phyloP scores from a whole-genome alignment of 805 yeast genomes.

The Torulaspora gathmanii region DNA sequence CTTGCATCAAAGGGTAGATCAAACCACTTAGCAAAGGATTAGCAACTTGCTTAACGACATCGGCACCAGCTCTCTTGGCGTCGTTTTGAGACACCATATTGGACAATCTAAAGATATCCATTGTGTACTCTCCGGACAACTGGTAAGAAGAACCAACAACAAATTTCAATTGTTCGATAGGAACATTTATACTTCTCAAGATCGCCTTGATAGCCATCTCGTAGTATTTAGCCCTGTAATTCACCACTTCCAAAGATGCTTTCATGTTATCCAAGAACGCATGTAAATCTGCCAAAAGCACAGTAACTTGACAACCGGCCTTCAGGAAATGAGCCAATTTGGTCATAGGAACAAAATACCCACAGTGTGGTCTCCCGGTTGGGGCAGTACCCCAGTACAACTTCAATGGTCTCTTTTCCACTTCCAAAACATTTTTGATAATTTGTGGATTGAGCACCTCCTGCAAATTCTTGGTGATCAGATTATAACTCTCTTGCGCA shows the following conservation, averaged over 20 bases:
- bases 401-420: constrained; percentile 73
- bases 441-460: constrained; percentile 87
- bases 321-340: constrained; percentile 89
- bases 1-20: constrained; percentile 98
- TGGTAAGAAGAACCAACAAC: constrained; percentile 91
- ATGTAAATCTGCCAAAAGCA: constrained; percentile 89
- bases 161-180: constrained; percentile 81
- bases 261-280: constrained; percentile 98
- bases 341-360: constrained; percentile 97
- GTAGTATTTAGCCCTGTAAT: constrained; percentile 85
- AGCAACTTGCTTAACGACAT: constrained; percentile 95
- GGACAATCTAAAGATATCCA: constrained; percentile 84
- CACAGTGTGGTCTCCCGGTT: constrained; percentile 98
- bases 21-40: constrained; percentile 91
- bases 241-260: constrained; percentile 90
- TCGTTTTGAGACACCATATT: constrained; percentile 89
- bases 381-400: constrained; percentile 99
- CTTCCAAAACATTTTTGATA: constrained; percentile 76
- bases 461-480: constrained; percentile 82
- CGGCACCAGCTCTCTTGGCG: constrained; percentile 99
- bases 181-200: constrained; percentile 79
- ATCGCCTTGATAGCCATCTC: constrained; percentile 80
- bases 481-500: constrained; percentile 60
- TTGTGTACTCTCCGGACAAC: constrained; percentile 64
- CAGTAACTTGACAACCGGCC: constrained; percentile 94